These are phyloP conservation scores for Cryptococcus depauperatus DNA, from an alignment of 1,284 basidiomycete genomes.

Conservation along the genomic window DNA sequence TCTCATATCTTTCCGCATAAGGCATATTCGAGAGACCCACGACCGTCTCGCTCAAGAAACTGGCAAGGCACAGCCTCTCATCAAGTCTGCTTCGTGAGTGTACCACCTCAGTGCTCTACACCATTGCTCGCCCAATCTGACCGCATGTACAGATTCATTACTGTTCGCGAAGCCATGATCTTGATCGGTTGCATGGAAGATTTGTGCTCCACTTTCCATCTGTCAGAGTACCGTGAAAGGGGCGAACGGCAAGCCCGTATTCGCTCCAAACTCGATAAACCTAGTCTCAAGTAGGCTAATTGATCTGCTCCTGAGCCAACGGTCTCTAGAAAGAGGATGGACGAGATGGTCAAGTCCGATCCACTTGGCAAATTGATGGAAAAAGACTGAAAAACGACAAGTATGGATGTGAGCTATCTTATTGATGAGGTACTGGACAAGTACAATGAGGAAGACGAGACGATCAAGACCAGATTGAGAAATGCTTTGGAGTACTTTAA, in stretches of 20 bases:
- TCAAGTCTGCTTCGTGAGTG: conserved; percentile 34
- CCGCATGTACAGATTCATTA: conserved; percentile 12
- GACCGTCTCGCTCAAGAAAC: conserved; percentile 20
- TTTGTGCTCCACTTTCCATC: conserved; percentile 9
- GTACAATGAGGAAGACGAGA: conserved; percentile 21
- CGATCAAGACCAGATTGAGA: conserved; percentile 16
- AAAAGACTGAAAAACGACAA: conserved; percentile 21
- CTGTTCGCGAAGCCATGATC: conserved; percentile 21
- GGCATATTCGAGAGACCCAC: conserved; percentile 29
- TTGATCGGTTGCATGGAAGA: conserved; percentile 17
- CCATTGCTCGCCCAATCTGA: neutral
- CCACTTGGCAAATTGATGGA: conserved; percentile 14
- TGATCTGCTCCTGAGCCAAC: conserved; percentile 15
- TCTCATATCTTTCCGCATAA: conserved; percentile 24
- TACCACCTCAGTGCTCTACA: neutral
- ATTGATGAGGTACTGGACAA: conserved; percentile 22
- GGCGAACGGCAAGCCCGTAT: conserved; percentile 17
- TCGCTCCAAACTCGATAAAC: conserved; percentile 12
- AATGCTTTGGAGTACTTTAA: conserved; percentile 21
- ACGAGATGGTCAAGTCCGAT: conserved; percentile 17
- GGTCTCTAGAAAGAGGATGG: conserved; percentile 13
- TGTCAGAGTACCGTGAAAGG: conserved; percentile 17
- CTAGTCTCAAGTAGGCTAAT: conserved; percentile 14
- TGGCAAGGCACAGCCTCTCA: conserved; percentile 23
- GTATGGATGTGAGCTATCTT: conserved; percentile 21